Evolutionary conservation across 225 moss, liverwort and hornwort species (phyloP).

Genomic region (Rhytidiadelphus loreus): DNA sequence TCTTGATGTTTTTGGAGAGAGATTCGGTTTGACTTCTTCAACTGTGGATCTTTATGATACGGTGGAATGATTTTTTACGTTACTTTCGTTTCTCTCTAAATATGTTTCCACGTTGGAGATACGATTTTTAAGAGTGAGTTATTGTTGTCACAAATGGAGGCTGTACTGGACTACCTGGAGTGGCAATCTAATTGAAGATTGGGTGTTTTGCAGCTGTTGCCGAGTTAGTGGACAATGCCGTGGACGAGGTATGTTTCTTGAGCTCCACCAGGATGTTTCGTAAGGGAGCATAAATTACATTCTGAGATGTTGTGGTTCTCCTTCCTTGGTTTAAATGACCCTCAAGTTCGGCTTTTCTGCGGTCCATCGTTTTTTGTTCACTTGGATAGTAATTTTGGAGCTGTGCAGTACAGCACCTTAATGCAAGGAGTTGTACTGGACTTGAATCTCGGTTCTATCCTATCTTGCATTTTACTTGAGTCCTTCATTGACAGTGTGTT

Average conservation of each 20-base stretch:
- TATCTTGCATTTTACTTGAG: not conserved
- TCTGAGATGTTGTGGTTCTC: not conserved
- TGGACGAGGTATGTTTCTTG: slow-evolving; percentile 48
- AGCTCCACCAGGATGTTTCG: not conserved
- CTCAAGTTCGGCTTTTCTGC: not conserved
- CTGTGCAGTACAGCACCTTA: not conserved
- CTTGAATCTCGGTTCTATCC: not conserved
- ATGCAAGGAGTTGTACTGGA: not conserved
- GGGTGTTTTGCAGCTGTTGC: slow-evolving; percentile 50
- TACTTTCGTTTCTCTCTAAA: not conserved
- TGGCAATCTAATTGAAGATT: not conserved
- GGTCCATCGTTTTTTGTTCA: not conserved
- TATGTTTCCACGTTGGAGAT: not conserved
- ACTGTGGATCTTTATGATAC: not conserved
- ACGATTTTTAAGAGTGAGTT: not conserved
- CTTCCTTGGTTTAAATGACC: not conserved
- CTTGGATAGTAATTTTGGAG: not conserved
- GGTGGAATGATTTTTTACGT: not conserved
- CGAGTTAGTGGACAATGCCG: slow-evolving; percentile 74
- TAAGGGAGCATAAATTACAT: not conserved
- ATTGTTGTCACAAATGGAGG: not conserved
- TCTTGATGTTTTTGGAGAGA: not conserved
- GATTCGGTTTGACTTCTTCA: not conserved
- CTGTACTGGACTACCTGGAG: not conserved
- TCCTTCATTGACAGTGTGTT: not conserved